These are phyloP conservation scores for Cokeromyces recurvatus DNA, from an alignment of 371 early-diverging fungal species.

Conservation along the genomic window DNA sequence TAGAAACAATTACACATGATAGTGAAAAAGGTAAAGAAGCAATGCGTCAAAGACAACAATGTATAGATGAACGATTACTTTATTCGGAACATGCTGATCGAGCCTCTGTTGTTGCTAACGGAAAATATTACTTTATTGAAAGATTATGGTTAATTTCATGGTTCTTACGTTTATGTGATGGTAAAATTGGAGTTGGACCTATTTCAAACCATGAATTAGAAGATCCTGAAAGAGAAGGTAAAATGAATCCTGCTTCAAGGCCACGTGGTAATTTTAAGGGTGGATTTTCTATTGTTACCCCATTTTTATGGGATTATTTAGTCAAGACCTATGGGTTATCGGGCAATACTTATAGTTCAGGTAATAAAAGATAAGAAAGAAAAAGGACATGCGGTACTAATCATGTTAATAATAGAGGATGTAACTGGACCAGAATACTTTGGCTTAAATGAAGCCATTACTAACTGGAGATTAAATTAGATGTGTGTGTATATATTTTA, in stretches of 20 bases:
- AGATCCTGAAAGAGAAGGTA: constrained; percentile 19
- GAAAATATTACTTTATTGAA: constrained; percentile 35
- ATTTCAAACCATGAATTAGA: constrained; percentile 31
- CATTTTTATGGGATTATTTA: constrained; percentile 39
- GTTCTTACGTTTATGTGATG: constrained; percentile 47
- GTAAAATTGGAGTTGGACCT: constrained; percentile 31
- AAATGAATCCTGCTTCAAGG: constrained; percentile 25
- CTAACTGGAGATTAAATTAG: constrained; percentile 36
- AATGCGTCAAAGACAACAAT: constrained; percentile 27
- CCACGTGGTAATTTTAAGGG: constrained; percentile 35
- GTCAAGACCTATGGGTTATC: constrained; percentile 33
- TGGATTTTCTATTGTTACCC: constrained; percentile 38
- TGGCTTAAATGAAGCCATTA: constrained; percentile 26
- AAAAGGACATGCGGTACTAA: background rate
- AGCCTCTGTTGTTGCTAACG: constrained; percentile 11
- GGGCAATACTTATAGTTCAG: constrained; percentile 29
- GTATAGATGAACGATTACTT: constrained; percentile 31
- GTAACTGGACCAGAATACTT: constrained; percentile 29
- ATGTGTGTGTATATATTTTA: too few species aligned
- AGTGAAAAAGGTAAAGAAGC: constrained; percentile 30
- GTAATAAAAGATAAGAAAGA: constrained; percentile 6
- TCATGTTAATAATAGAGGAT: constrained; percentile 18
- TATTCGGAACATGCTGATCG: constrained; percentile 31
- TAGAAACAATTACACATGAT: constrained; percentile 31
- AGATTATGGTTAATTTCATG: constrained; percentile 40